Base-by-base conservation (phyloP, 2,329 filamentous ascomycete genomes). In the Sporothrix brunneoviolacea region DNA sequence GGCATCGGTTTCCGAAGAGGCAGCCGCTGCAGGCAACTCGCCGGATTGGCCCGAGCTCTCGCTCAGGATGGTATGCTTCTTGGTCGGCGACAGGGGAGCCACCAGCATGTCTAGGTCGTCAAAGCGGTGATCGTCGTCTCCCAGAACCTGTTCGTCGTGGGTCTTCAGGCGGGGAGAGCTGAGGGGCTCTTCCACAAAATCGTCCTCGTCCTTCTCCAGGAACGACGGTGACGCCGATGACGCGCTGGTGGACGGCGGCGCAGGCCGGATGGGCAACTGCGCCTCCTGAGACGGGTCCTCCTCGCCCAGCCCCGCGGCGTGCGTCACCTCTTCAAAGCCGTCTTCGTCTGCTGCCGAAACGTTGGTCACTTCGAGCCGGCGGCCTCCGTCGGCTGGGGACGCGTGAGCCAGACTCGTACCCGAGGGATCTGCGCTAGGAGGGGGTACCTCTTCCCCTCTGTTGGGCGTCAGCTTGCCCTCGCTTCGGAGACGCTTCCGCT, bases 241-340 rank as follows among this genome's bases (percentile, higher is more conserved):
- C 7, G 19, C 32, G 2, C 10, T 10, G 5, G 24, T 10, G 24
- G 44, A 30, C 12, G 24, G 24, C 18, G 24, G 35, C 8, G 24
- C 35, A n/a, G 39, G 35, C 15, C 35, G 40, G 36, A 68, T 61
- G 6, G 64, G 58, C 4, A 64, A 60, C 15, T 46, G 46, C 19
- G 21, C 6, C 8, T 35, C 18, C 16, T 68, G 65, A 21, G 79
- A 9, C 19, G 21, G 50, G 12, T 50, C 80, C 45, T 88, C 84
- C 54, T 91, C 86, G 16, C 80, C 80, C 59, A 89, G 78, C 53
- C 89, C 85, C 27, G 82, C 84, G 40, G 73, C 72, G 42, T 79
- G 76, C 30, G 78, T 77, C 9, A 97, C 91, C 66, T 95, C 90
- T 65, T 98, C 93, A 61, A 96, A 97, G 1, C 88, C 88, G 63